A percentile compares a stretch with the other conserved stretches of the same genome.
Evolutionary conservation across 2,329 filamentous ascomycete species (phyloP).

Genomic region (Penicillium brasilianum): DNA sequence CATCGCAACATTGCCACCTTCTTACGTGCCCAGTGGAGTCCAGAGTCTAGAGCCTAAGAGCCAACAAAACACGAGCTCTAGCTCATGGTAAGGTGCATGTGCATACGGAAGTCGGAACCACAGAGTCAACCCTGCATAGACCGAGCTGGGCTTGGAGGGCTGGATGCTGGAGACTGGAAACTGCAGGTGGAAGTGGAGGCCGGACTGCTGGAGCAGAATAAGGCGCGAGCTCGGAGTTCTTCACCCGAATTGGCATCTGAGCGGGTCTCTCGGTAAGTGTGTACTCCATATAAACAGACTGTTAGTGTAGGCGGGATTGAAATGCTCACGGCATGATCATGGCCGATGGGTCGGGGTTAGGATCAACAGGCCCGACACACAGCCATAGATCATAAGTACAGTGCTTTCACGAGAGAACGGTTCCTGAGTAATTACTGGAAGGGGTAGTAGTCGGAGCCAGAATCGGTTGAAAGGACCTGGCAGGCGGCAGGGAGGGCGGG

Average conservation of each 20-base stretch:
- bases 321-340: background rate
- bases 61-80: background rate
- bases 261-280: constrained; percentile 10
- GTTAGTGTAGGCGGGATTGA: no score
- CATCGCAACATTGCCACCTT: background rate
- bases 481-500: background rate
- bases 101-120: background rate
- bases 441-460: background rate
- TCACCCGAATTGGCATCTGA: background rate
- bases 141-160: background rate
- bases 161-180: no score
- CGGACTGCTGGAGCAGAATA: background rate
- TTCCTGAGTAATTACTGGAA: background rate
- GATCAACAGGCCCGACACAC: background rate
- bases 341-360: background rate
- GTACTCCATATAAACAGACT: no score
- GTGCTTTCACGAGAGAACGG: background rate
- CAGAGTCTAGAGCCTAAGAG: no score
- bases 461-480: background rate
- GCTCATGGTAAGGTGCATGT: background rate
- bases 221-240: background rate
- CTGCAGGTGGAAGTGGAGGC: no score
- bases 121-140: background rate
- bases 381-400: background rate
- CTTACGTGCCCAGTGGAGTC: background rate